Percentiles rank a stretch among this genome's conserved stretches.
Evolutionary conservation across 75 land plant species (phyloP).

Genomic region (Cupressus sempervirens): DNA sequence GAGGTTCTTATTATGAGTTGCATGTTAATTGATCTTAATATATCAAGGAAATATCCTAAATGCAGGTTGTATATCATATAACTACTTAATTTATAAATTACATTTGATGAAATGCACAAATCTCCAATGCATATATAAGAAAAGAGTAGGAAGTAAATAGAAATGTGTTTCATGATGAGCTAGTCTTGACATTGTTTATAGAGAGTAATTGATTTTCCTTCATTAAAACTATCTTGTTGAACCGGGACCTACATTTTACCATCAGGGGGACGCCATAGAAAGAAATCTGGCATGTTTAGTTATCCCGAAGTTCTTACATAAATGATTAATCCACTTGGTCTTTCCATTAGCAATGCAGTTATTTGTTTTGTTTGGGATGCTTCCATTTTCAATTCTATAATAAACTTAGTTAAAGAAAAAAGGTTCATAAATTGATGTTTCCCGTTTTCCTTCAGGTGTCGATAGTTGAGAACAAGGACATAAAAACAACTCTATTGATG

Average conservation of each 20-base stretch:
- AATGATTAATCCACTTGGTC: background rate
- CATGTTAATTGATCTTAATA: background rate
- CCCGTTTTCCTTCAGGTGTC: slow-evolving; percentile 45
- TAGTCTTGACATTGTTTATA: background rate
- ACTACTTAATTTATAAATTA: background rate
- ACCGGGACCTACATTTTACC: background rate
- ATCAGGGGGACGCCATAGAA: background rate
- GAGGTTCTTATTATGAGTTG: background rate
- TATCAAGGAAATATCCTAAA: background rate
- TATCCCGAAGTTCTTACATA: background rate
- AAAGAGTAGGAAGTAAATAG: background rate
- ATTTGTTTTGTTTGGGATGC: background rate
- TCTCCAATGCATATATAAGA: background rate
- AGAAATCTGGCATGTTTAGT: background rate
- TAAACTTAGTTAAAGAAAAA: background rate
- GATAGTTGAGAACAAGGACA: slow-evolving; percentile 51
- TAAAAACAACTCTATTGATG: slow-evolving; percentile 51
- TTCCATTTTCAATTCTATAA: background rate
- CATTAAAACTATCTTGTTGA: background rate
- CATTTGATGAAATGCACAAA: background rate
- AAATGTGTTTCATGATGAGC: background rate
- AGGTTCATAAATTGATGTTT: background rate
- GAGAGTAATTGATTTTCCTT: background rate
- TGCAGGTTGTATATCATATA: background rate
- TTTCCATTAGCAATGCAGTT: background rate